phyloP scores from a whole-genome alignment of 768 basidiomycete genomes.

The Strobilomyces dryophilus region DNA sequence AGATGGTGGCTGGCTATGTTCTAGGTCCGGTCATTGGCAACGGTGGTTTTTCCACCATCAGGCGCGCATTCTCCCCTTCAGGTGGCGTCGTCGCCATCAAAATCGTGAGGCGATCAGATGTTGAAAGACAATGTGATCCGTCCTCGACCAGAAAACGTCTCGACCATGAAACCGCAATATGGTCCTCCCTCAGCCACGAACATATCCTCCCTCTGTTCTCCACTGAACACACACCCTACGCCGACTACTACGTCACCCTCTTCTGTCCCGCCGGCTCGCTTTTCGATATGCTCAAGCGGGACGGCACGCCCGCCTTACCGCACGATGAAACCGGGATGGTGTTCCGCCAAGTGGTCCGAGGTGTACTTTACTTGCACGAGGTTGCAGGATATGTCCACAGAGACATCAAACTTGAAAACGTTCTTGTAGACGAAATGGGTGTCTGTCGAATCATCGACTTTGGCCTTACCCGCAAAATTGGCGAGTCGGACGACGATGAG shows the following conservation, averaged over 20 bases:
- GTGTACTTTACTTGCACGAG: constrained; percentile 79
- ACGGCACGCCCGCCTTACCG: constrained; percentile 60
- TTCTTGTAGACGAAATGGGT: constrained; percentile 85
- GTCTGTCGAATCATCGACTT: constrained; percentile 86
- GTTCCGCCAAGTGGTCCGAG: constrained; percentile 83
- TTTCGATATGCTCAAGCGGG: constrained; percentile 74
- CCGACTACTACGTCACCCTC: constrained; percentile 79
- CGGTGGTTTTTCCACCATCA: constrained; percentile 80
- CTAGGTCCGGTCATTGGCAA: constrained; percentile 73
- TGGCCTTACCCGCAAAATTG: constrained; percentile 70
- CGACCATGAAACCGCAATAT: constrained; percentile 66
- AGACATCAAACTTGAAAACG: constrained; percentile 96
- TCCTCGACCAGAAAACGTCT: constrained; percentile 49
- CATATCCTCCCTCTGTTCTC: constrained; percentile 84
- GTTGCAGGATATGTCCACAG: constrained; percentile 78
- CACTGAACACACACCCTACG: constrained; percentile 50
- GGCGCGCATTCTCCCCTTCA: constrained; percentile 57
- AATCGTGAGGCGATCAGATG: constrained; percentile 62
- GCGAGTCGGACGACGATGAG: constrained; percentile 40
- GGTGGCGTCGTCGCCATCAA: constrained; percentile 81
- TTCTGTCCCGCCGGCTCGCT: constrained; percentile 83
- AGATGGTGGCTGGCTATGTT: constrained; percentile 64
- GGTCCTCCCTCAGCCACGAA: constrained; percentile 77
- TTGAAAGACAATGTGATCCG: constrained; percentile 49
- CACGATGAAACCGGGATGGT: constrained; percentile 81